A percentile compares a stretch with the other conserved stretches of the same genome.
These are phyloP conservation scores for Aspergillus terreus DNA, from an alignment of 2,329 filamentous ascomycete genomes.

Conservation along the genomic window DNA sequence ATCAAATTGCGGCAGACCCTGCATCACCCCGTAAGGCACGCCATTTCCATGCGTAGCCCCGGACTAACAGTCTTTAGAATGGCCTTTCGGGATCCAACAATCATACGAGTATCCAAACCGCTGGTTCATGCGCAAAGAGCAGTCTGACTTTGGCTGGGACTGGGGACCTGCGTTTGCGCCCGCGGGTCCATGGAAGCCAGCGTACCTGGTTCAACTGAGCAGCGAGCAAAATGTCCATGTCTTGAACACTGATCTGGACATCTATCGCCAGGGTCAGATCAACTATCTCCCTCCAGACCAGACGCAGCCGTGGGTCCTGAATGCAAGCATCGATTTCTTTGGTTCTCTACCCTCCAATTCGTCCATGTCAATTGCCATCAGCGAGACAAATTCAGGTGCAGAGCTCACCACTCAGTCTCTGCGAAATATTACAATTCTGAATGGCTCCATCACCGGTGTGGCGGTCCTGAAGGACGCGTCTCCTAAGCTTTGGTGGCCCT, in stretches of 20 bases:
- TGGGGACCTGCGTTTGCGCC: slow-evolving; percentile 61
- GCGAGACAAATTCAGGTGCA: slow-evolving; percentile 38
- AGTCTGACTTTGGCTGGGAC: slow-evolving; percentile 64
- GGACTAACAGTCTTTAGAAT: slow-evolving; percentile 32
- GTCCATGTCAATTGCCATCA: slow-evolving; percentile 46
- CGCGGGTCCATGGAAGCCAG: slow-evolving; percentile 60
- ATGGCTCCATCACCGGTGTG: slow-evolving; percentile 48
- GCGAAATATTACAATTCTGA: slow-evolving; percentile 38
- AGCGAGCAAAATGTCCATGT: slow-evolving; percentile 42
- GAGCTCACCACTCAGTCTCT: slow-evolving; percentile 39
- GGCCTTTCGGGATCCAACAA: slow-evolving; percentile 48
- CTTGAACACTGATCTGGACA: slow-evolving; percentile 55
- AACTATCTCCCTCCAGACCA: slow-evolving; percentile 59
- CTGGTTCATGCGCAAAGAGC: slow-evolving; percentile 58
- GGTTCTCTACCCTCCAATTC: slow-evolving; percentile 46
- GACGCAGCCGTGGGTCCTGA: slow-evolving; percentile 56
- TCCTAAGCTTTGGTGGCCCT: slow-evolving; percentile 61
- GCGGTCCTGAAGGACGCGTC: slow-evolving; percentile 40
- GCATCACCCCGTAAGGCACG: slow-evolving; percentile 40
- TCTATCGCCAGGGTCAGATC: slow-evolving; percentile 57
- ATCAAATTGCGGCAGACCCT: slow-evolving; percentile 50
- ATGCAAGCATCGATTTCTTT: slow-evolving; percentile 58
- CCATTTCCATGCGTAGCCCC: neutral
- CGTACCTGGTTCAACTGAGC: slow-evolving; percentile 52
- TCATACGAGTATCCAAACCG: slow-evolving; percentile 52